Percentiles rank a stretch among this genome's conserved stretches.
These are phyloP conservation scores for Psilocybe mexicana DNA, from an alignment of 1,284 basidiomycete genomes.

Conservation along the genomic window DNA sequence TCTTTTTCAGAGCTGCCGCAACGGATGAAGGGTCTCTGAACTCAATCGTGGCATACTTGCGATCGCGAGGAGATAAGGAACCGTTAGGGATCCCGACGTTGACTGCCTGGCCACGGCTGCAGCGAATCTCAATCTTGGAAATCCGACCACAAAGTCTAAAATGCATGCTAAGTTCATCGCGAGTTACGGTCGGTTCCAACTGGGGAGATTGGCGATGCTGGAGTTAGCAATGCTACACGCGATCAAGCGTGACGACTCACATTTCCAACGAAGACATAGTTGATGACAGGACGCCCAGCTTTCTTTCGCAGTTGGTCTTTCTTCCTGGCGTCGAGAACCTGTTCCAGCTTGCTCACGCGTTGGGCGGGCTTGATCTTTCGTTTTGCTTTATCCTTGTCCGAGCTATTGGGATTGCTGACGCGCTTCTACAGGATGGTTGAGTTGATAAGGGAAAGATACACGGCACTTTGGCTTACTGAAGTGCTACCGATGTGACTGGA, in stretches of 20 bases:
- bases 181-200: conserved; percentile 36
- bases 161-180: conserved; percentile 34
- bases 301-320: conserved; percentile 16
- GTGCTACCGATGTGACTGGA: background rate
- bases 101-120: conserved; percentile 45
- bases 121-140: conserved; percentile 43
- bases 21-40: conserved; percentile 41
- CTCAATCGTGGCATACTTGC: conserved; percentile 52
- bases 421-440: background rate
- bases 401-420: background rate
- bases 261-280: conserved; percentile 59
- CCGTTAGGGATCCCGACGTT: conserved; percentile 26
- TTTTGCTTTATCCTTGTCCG: conserved; percentile 1
- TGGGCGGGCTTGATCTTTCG: background rate
- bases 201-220: conserved; percentile 21
- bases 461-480: background rate
- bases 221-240: conserved; percentile 22
- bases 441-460: background rate
- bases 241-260: conserved; percentile 39
- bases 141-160: conserved; percentile 49
- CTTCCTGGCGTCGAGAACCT: conserved; percentile 19
- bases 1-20: conserved; percentile 41
- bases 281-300: conserved; percentile 23
- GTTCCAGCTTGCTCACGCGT: background rate
- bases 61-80: conserved; percentile 34